Evolutionary conservation across 2,329 filamentous ascomycete species (phyloP), one percentile per base, ranked within the genome.

Genomic region (Ascomycota sp.): DNA sequence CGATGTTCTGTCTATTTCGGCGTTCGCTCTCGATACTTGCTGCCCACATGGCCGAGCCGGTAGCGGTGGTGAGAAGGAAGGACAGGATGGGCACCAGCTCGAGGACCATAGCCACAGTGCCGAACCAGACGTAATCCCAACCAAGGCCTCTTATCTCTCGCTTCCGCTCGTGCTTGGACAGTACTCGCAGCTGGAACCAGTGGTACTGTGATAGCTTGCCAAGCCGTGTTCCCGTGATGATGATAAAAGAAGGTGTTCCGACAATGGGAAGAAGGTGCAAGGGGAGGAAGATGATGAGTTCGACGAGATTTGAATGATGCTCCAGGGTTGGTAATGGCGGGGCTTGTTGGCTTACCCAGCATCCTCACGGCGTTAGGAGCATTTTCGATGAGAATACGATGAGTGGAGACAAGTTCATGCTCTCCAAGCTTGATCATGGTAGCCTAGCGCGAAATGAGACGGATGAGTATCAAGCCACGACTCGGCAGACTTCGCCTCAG

Each of bases 111-210:
- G 83, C 80, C 4, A 89, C 63, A 1, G 78, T 81, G 11, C 89
- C 89, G 45, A 95, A 94, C 81, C 81, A 92, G 10, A 82, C 75
- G 47, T 94, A 95, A 34, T 89, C 79, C 68, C 80, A 79, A 36
- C 69, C 61, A 31, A 76, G 65, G 26, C 59, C 59, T 34, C 63
- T 63, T 20, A 86, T 67, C 41, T 78, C 81, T 20, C 57, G 58
- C 42, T 80, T 80, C 37, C 71, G 64, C 45, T 91, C 69, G 41
- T 76, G 72, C 49, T 75, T 82, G 25, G 66, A 66, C 38, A 91
- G 61, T 0, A 75, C 79, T 25, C 74, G 63, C 29, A 98, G 59
- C 43, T 83, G 69, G 47, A 85, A 94, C 61, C 89, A 94, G 33
- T 89, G 64, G 60, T 85, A 89, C 42, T 94, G 85, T 32, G 89